Conservation (phyloP, 257 asterid genomes). For the Dorcoceras hygrometricum region DNA sequence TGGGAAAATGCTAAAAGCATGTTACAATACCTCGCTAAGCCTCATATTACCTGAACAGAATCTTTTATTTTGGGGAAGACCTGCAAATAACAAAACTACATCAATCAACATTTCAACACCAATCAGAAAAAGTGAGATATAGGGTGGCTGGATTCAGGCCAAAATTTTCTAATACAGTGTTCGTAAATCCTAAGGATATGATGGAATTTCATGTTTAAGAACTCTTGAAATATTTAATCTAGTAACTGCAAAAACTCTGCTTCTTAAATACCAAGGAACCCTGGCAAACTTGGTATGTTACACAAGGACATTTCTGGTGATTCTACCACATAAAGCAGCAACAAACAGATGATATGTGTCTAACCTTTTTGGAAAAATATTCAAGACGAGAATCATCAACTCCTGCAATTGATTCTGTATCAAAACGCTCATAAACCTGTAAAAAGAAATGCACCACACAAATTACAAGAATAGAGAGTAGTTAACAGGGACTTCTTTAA, state of each 20-base stretch:
- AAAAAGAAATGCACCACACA: slow-evolving; percentile 20
- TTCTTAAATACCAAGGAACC: background rate
- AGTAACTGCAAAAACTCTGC: background rate
- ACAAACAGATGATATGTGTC: slow-evolving; percentile 17
- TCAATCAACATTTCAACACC: slow-evolving; percentile 13
- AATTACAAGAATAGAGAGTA: slow-evolving; percentile 14
- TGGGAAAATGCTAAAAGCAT: slow-evolving; percentile 8
- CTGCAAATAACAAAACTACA: slow-evolving; percentile 42
- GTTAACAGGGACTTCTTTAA: slow-evolving; percentile 6
- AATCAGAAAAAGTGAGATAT: slow-evolving; percentile 9
- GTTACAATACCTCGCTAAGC: slow-evolving; percentile 18
- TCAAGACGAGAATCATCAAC: slow-evolving; percentile 78
- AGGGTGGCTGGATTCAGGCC: background rate
- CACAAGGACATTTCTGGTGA: background rate
- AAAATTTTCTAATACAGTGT: background rate
- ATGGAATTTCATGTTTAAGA: too few species aligned
- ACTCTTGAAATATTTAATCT: background rate
- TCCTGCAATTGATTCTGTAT: slow-evolving; percentile 52
- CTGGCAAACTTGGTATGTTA: slow-evolving; percentile 13
- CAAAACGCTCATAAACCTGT: slow-evolving; percentile 82
- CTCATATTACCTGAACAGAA: slow-evolving; percentile 64
- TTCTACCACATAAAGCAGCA: slow-evolving; percentile 21
- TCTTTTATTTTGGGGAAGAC: slow-evolving; percentile 85
- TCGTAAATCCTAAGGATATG: too few species aligned
- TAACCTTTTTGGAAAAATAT: slow-evolving; percentile 73